Conservation (phyloP, 768 basidiomycete species). For the Tephrocybe sp. region DNA sequence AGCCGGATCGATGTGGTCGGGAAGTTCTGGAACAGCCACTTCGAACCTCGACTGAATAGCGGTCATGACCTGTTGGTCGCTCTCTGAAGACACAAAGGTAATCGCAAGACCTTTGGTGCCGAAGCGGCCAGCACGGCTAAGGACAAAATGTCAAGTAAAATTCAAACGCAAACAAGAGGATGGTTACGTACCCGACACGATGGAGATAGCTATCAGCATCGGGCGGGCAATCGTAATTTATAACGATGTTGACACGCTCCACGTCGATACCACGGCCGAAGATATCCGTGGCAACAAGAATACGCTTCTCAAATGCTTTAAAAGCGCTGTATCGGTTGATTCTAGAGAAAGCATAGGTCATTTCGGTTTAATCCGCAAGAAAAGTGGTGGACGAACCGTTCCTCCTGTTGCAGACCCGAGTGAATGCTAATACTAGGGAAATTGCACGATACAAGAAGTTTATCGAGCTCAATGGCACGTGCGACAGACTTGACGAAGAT, state of each 20-base stretch:
- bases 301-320: slow-evolving; percentile 99
- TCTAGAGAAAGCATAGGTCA: slow-evolving; percentile 35
- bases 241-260: slow-evolving; percentile 98
- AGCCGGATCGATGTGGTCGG: slow-evolving; percentile 90
- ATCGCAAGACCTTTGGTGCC: slow-evolving; percentile 99
- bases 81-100: slow-evolving; percentile 92
- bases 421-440: slow-evolving; percentile 99
- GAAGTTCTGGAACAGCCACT: slow-evolving; percentile 93
- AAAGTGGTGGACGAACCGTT: slow-evolving; percentile 62
- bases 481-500: slow-evolving; percentile 99
- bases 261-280: slow-evolving; percentile 99
- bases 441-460: slow-evolving; percentile 93
- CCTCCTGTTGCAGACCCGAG: slow-evolving; percentile 91
- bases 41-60: slow-evolving; percentile 96
- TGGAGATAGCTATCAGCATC: slow-evolving; percentile 99
- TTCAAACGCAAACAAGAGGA: background rate
- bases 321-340: slow-evolving; percentile 96
- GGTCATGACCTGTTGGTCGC: slow-evolving; percentile 91
- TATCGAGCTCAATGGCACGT: slow-evolving; percentile 95
- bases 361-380: background rate
- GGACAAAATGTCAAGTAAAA: background rate
- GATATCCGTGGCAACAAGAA: slow-evolving; percentile 97
- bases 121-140: slow-evolving; percentile 95
- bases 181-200: slow-evolving; percentile 82
- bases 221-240: slow-evolving; percentile 97